Conservation (phyloP, 208 protist species). For the Trypanosoma vivax region DNA sequence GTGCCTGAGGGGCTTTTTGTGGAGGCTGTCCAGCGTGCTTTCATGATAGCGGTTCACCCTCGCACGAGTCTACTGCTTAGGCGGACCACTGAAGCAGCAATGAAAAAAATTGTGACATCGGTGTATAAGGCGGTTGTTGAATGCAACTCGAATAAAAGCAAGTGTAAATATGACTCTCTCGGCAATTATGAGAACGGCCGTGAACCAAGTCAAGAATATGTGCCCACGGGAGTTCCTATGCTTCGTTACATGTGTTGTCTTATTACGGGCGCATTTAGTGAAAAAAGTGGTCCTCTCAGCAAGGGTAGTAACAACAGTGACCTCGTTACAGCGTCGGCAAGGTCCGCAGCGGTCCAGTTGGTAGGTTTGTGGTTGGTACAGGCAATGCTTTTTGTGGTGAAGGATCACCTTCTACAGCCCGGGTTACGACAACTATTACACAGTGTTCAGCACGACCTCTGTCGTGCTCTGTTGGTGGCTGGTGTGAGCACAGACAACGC, state of each 20-base stretch:
- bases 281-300: too few species aligned
- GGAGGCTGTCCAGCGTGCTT: slow-evolving; percentile 23
- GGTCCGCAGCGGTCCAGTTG: slow-evolving; percentile 57
- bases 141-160: background rate
- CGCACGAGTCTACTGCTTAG: slow-evolving; percentile 36
- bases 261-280: slow-evolving; percentile 6
- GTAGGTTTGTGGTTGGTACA: slow-evolving; percentile 71
- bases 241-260: slow-evolving; percentile 18
- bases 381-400: slow-evolving; percentile 43
- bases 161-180: background rate
- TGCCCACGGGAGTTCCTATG: slow-evolving; percentile 7
- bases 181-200: background rate
- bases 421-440: slow-evolving; percentile 26
- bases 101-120: slow-evolving; percentile 43
- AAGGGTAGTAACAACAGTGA: too few species aligned
- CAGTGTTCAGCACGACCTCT: slow-evolving; percentile 62
- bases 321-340: too few species aligned
- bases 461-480: slow-evolving; percentile 64
- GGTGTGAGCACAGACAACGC: slow-evolving; percentile 52
- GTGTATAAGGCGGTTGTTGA: slow-evolving; percentile 39
- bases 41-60: slow-evolving; percentile 29
- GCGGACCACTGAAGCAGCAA: slow-evolving; percentile 39
- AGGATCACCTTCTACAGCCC: slow-evolving; percentile 15
- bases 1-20: slow-evolving; percentile 37
- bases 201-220: background rate